Base-by-base conservation (phyloP, 352 stramenopile genomes). In the Plasmopara halstedii region DNA sequence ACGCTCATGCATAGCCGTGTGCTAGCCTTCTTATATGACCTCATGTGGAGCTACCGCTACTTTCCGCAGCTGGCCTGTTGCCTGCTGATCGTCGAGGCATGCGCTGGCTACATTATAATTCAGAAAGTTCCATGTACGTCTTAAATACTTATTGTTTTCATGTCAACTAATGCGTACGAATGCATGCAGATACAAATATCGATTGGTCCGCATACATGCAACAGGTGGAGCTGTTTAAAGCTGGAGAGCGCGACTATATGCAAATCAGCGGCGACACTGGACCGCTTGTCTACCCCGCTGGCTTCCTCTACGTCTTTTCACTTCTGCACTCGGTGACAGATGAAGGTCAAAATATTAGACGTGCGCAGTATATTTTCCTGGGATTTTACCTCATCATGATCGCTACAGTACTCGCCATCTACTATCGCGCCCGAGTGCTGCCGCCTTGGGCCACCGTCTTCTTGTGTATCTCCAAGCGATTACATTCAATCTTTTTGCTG, bases 171-270 rank as follows among this genome's bases (percentile, higher is more conserved):
- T 18, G 5, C 2, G 20, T 32, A 21, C 6, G 3, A 26, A 23
- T 40, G 34, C n/a, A 32, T 32, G 37, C 21, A 42, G 37, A 99
- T 73, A 99, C 97, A 31, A 95, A 99, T 73, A 99, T 99, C 57
- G 97, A 99, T 70, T 99, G 95, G 95, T 79, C 88, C 53, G 95
- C 97, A 13, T 99, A 99, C 75, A 99, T 99, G 96, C 75, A 98
- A 76, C 90, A 99, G 67, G 95, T 99, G 20, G 75, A 85, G 49
- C 59, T 78, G 22, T 95, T 97, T 58, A 78, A 97, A 32, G 68
- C 76, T 33, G 96, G 95, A 49, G 92, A 99, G 62, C 78, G 86
- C 22, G 83, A 99, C 68, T 99, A 99, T 69, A 42, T 83, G 23
- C 85, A 98, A 40, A 96, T 99, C 52, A 68, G 81, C 32, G 97